Evolutionary conservation across 768 basidiomycete genomes (phyloP), one percentile per base, ranked within the genome.

Genomic region (Kwoniella shandongensis): DNA sequence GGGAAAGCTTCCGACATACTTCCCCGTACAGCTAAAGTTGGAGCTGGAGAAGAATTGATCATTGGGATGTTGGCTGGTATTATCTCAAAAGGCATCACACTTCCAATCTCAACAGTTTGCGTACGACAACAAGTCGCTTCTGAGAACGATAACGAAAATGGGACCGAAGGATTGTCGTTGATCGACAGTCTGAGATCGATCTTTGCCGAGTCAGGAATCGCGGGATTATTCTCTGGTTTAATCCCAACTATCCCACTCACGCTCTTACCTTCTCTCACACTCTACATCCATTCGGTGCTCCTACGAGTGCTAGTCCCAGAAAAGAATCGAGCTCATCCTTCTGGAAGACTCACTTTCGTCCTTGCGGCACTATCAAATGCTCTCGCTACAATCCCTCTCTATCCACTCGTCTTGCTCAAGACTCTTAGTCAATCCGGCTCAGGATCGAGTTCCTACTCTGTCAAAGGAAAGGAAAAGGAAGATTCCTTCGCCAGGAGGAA

Each of bases 391-490:
- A 12, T 73, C 20, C 69, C 69, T 13, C 60, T 73, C 1, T 73
- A 73, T 50, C 71, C 71, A 1, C 54, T 73, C 36, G 56, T 73
- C 8, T 40, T 73, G 30, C 42, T 62, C 49, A 73, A 73, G 39
- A 38, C 61, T 0, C 46, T 68, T 15, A 59, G 41, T 36, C 71
- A 69, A 40, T 58, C 66, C 3, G 61, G 61, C 6, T 22, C 29
- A 22, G n/a, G n/a, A n/a, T n/a, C n/a, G n/a, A n/a, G n/a, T n/a
- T n/a, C 46, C 47, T 23, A 35, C 17, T 23, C 13, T 20, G 29
- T 38, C 7, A 56, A 45, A 27, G 44, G 38, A 30, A 61, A 25
- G 27, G 20, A 26, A 20, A 27, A 26, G 18, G 36, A 20, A n/a
- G 13, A n/a, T n/a, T n/a, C n/a, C n/a, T n/a, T n/a, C 32, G 29